Evolutionary conservation across 2,329 filamentous ascomycete species (phyloP), one percentile per base, ranked within the genome.

Genomic region (Diaporthe sp.): DNA sequence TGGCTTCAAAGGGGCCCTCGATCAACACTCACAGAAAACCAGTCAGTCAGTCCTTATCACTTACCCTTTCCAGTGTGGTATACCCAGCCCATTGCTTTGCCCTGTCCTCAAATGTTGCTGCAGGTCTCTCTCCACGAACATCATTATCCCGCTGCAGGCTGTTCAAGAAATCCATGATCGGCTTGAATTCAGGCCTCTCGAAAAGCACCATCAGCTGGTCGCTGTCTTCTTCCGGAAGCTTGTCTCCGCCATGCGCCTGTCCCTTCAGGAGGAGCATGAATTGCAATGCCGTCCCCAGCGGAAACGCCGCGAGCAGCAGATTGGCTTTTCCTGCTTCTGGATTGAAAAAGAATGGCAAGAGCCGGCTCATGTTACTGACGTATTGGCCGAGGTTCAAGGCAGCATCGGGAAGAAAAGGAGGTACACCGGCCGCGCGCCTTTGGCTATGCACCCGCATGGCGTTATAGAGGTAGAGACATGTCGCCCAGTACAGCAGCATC

Each of bases 391-490:
- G 71, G 9, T 72, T n/a, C 13, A 25, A n/a, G 19, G 40, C 58
- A 4, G 13, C 19, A 1, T 40, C 25, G 13, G 47, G 58, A n/a
- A 66, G 61, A 10, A 66, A 66, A 35, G 28, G 28, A 15, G 42
- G 42, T 2, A 66, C 28, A n/a, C 7, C 17, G 19, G 61, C 58
- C 75, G 33, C 57, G 69, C 42, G 22, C 75, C 35, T 57, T 22
- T 40, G n/a, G 22, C 19, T 54, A 50, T 77, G 71, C 7, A 58
- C 17, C 25, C 58, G 68, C 67, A 78, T 76, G 19, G 72, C 70
- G 67, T 47, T 76, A 70, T 77, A 78, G n/a, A 79, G 74, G n/a
- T 78, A 57, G 19, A 79, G 50, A 9, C 74, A 77, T 28, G 60
- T 67, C 22, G 77, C 71, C 69, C 74, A 76, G 60, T 74, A 78